These are phyloP conservation scores for Hansenula anomala DNA, from an alignment of 1,139 yeast genomes.

Conservation along the genomic window DNA sequence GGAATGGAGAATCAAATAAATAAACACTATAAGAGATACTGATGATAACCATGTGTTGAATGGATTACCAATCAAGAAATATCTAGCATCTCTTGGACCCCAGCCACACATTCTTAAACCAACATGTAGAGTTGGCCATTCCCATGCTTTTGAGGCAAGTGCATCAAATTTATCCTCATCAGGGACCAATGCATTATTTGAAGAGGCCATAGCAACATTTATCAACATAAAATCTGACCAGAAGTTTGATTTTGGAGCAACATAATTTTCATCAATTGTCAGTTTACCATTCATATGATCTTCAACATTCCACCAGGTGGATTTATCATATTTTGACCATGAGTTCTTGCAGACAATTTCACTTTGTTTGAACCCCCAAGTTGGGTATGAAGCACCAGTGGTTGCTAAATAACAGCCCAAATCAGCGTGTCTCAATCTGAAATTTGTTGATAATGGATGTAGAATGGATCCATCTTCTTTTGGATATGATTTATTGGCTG, in stretches of 20 bases:
- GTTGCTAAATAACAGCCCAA: slow-evolving; percentile 74
- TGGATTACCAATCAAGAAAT: slow-evolving; percentile 64
- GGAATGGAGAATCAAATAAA: slow-evolving; percentile 33
- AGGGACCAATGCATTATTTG: slow-evolving; percentile 71
- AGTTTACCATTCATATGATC: slow-evolving; percentile 50
- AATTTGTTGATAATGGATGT: slow-evolving; percentile 69
- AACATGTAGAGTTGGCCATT: slow-evolving; percentile 63
- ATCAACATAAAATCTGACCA: slow-evolving; percentile 66
- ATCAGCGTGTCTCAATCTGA: slow-evolving; percentile 55
- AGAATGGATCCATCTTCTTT: slow-evolving; percentile 37
- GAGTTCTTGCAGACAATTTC: slow-evolving; percentile 67
- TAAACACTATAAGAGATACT: slow-evolving; percentile 26
- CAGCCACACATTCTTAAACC: slow-evolving; percentile 74
- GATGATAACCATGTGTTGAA: slow-evolving; percentile 60
- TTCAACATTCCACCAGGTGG: slow-evolving; percentile 81
- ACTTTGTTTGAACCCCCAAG: slow-evolving; percentile 82
- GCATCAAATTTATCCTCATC: slow-evolving; percentile 64
- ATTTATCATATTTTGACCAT: slow-evolving; percentile 48
- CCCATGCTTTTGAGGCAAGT: slow-evolving; percentile 73
- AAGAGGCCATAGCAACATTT: slow-evolving; percentile 75
- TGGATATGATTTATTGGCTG: slow-evolving; percentile 38
- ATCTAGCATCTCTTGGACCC: slow-evolving; percentile 44
- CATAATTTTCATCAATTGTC: slow-evolving; percentile 36
- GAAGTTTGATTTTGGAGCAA: slow-evolving; percentile 64
- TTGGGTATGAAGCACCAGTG: slow-evolving; percentile 65